Evolutionary conservation across 441 rosid species (phyloP), one percentile per base, ranked within the genome.

Genomic region (Jatropha multifida): DNA sequence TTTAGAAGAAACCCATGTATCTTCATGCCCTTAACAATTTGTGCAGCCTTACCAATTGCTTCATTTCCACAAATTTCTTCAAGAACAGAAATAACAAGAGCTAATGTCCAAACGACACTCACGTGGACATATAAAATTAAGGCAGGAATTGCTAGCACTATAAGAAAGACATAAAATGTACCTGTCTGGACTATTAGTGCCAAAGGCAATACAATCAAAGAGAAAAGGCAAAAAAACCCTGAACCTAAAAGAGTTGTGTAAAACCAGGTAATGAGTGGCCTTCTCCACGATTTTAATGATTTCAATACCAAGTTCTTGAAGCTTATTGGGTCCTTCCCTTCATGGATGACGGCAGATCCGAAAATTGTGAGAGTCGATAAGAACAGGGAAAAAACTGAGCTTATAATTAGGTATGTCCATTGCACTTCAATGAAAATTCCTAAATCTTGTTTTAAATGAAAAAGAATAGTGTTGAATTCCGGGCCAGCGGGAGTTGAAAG

Each of bases 11-110:
- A 87, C 41, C 89, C 89, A 20, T 74, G 81, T 15, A 77, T 62
- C 49, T 75, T 67, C 83, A 74, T 79, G 56, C 86, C 90, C 79
- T 83, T 88, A 5, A 80, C 88, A 56, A 90, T 78, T 77, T 60
- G 68, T 56, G 82, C 84, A 40, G 94, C 94, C 85, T 86, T 85
- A 56, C 86, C 86, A 10, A 90, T 73, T 37, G 87, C 89, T 79
- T 78, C 83, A 15, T 76, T 73, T 65, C 94, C 90, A 18, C 72
- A 62, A 52, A 75, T 88, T 12, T 87, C 86, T 69, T 90, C 93
- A 8, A 87, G 77, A 17, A 80, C 79, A 27, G 89, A 88, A 63
- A 87, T 69, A 58, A 86, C 86, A 51, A 86, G 6, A n/a, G 88
- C 84, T 7, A 84, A 63, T 20, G 48, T 42, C 90, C 88, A 89